Base-by-base conservation (phyloP, 2,329 filamentous ascomycete genomes). In the Trichophyton mentagrophytes region DNA sequence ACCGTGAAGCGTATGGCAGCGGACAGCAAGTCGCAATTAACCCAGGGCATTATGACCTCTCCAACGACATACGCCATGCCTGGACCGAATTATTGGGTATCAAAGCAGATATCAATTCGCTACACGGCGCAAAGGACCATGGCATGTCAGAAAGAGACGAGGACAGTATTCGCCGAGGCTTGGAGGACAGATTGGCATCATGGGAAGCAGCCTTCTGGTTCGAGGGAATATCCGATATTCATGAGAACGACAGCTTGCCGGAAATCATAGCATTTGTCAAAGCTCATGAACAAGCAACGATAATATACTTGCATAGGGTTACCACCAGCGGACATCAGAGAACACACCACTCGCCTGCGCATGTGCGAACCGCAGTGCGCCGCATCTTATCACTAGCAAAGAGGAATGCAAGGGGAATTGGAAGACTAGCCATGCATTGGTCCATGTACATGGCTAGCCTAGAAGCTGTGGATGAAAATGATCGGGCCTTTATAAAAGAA, bases 161-260 rank as follows among this genome's bases (percentile, higher is more conserved):
- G 17, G 22, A 56, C 2, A 9, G 25, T 15, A 40, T 56, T 8
- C 27, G 22, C 8, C 15, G 20, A 40, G 53, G 22, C 11, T 25
- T 56, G 3, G 53, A 56, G 17, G 25, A 11, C 25, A 33, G 25
- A 3, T 7, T 56, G 9, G 11, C 13, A 15, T 56, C 53, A 30
- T 56, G 53, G 53, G n/a, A 56, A 17, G 11, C 33, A 38, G 33
- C 33, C 33, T 38, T 13, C 9, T 38, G 33, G 33, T 13, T 38
- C 33, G n/a, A 72, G 69, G 3, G 69, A 71, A 6, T 71, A 69
- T 2, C 74, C 72, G 72, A 70, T 74, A 61, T 72, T 73, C 60
- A 73, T 59, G 67, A 66, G 3, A 71, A 68, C 46, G 66, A 66
- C 0, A 68, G 70, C n/a, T 62, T 72, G 7, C 53, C 73, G 1